Conservation (phyloP, 1,139 yeast genomes). For the Starmera stellimalicola region DNA sequence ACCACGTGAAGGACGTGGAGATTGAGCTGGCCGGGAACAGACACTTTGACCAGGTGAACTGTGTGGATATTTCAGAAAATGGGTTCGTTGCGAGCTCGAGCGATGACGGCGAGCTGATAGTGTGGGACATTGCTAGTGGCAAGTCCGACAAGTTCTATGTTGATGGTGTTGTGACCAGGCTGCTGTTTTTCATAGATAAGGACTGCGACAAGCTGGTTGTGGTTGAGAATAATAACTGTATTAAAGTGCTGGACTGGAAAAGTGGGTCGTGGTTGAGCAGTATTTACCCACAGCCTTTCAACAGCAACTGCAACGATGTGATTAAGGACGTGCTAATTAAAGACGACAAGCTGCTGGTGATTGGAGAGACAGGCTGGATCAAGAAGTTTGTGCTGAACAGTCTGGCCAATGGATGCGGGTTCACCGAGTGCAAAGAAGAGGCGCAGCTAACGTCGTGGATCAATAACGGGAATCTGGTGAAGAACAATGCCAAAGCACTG, state of each 20-base stretch:
- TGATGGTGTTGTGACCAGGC: constrained; percentile 20
- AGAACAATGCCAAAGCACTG: constrained; percentile 8
- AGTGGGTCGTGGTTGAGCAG: constrained; percentile 22
- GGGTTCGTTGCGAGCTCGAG: constrained; percentile 24
- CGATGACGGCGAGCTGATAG: constrained; percentile 22
- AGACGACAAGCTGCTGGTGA: constrained; percentile 20
- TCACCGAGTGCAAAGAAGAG: constrained; percentile 11
- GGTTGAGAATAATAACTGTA: constrained; percentile 23
- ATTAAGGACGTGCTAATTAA: constrained; percentile 20
- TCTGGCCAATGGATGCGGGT: constrained; percentile 17
- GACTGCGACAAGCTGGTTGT: constrained; percentile 24
- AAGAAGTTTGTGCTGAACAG: constrained; percentile 18
- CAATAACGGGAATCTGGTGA: constrained; percentile 8
- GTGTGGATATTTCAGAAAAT: constrained; percentile 22
- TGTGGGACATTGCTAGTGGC: constrained; percentile 21
- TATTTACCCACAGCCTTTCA: constrained; percentile 20
- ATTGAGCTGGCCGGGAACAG: constrained; percentile 13
- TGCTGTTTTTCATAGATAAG: constrained; percentile 24
- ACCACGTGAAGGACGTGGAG: constrained; percentile 10
- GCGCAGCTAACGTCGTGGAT: constrained; percentile 16
- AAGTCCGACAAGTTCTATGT: constrained; percentile 8
- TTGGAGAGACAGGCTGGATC: constrained; percentile 26
- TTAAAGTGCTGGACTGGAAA: constrained; percentile 26
- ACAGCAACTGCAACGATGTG: constrained; percentile 11
- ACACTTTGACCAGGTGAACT: constrained; percentile 21